Evolutionary conservation across 129 eudicot genomes (phyloP), one percentile per base, ranked within the genome.

Genomic region (Centaurea solstitialis): DNA sequence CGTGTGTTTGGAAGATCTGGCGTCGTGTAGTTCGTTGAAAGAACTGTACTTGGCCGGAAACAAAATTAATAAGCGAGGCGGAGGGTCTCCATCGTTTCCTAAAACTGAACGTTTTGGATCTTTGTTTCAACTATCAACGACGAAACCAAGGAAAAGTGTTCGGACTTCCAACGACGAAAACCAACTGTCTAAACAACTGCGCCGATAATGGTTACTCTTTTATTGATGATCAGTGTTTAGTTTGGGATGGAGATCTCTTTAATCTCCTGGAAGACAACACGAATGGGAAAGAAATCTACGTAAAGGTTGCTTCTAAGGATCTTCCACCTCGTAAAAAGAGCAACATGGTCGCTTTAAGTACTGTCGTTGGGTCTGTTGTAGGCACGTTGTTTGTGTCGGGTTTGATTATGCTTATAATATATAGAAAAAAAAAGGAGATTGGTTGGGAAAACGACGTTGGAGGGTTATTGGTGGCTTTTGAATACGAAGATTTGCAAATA

Each of bases 161-260:
- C n/a, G n/a, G n/a, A n/a, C n/a, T n/a, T n/a, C n/a, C n/a, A n/a
- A n/a, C n/a, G n/a, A n/a, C n/a, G n/a, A n/a, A n/a, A n/a, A 78
- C 87, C 0, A 7, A 40, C 11, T 92, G 94, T 67, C 68, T 88
- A 64, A 88, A 35, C 70, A 80, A 78, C 24, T 87, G 94, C 41
- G 78, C 86, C 72, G 90, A 94, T 81, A 85, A 84, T 50, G 97
- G 89, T 61, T 92, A 88, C 81, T 76, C 93, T n/a, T 90, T 80
- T 84, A 75, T 74, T 0, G 37, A 35, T n/a, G 76, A 74, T 64
- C 67, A 30, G 7, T 93, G 98, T 78, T 79, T 76, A 1, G 12
- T 85, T 76, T 93, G 96, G 96, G 78, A 67, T 17, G 87, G 77
- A 1, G 93, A 82, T 21, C 85, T 89, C 35, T 30, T 91, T 69